Evolutionary conservation across 2,329 filamentous ascomycete genomes (phyloP), one percentile per base, ranked within the genome.

Genomic region (Botrytis deweyae): DNA sequence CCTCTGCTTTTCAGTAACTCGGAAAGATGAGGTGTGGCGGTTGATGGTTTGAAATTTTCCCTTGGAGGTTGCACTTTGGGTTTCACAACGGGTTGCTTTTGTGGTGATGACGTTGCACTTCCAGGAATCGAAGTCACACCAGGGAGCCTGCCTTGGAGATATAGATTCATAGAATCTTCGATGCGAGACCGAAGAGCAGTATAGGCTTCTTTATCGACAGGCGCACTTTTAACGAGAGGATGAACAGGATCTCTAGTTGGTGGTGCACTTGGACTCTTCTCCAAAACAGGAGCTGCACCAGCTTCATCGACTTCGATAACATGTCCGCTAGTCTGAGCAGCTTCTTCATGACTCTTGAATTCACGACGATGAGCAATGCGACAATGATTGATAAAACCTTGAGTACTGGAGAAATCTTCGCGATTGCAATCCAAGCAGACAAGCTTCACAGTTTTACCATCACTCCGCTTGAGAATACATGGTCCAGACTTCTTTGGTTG

Each of bases 381-480:
- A 82, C 95, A 98, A 81, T 99, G 96, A 81, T 99, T 99, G 84
- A 99, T 96, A 84, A 98, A 98, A n/a, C 96, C 96, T 83, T 98
- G 96, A 0, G 95, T 97, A 84, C 95, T 98, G 73, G 92, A 95
- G 81, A 98, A 98, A 82, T 98, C 93, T 81, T 94, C 93, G 76
- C 95, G 89, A 68, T 94, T 88, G 83, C 96, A 98, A 82, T 96
- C 92, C 74, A 93, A 84, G 85, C 96, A 99, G 76, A 97, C 92
- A 67, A 98, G 88, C 83, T 97, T 97, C 76, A 98, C 95, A 76
- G 91, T 90, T 80, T 93, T 88, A 73, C 93, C 93, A 83, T 98
- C 95, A 33, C 92, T 91, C 79, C 94, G 92, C 83, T 94, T 95
- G 81, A 97, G 87, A 77, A 96, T 87, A 82, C 95, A 93, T 73